Base-by-base conservation (phyloP, 225 moss, liverwort and hornwort genomes). In the Thuidium tamariscinum region DNA sequence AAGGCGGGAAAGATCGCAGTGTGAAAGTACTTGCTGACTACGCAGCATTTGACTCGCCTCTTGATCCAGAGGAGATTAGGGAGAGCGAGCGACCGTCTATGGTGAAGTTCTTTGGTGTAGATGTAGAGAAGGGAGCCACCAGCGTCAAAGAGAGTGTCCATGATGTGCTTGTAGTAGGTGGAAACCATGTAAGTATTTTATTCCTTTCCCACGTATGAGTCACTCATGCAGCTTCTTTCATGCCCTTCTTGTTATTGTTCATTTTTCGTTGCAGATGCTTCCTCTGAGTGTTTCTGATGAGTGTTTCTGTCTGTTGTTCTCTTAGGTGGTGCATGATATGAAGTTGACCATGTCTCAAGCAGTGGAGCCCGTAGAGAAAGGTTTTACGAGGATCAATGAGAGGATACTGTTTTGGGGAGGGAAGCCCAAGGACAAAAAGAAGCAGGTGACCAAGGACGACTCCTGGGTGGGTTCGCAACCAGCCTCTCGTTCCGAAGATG, bases 81-180 rank as follows among this genome's bases (percentile, higher is more conserved):
- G 99, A 99, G 91, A 99, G 97, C 85, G 95, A 96, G 87, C 92
- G 95, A 89, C 92, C 93, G 27, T 87, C 97, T 61, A 90, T 91
- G 83, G 93, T 99, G 57, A 97, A 95, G 90, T 90, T 75, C 52
- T 85, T 92, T 89, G 87, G 90, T 62, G 94, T 84, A 72, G 93
- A 89, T 83, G 92, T 93, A 69, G 93, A 92, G 68, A 91, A 93
- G 85, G 93, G 92, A 81, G 86, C 85, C 49, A 99, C 99, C 54
- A 99, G 99, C 90, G 90, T 99, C 79, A 96, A 95, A 90, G 91
- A 95, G 87, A 99, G 99, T 69, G 92, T 99, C 30, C 97, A 99
- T 87, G 99, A 99, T 88, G 91, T 99, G 75, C 92, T 99, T 74
- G 92, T 97, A 89, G 95, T 94, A n/a, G 99, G 99, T 83, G 99